phyloP scores from a whole-genome alignment of 75 land plant genomes.

The Cryptomeria japonica region DNA sequence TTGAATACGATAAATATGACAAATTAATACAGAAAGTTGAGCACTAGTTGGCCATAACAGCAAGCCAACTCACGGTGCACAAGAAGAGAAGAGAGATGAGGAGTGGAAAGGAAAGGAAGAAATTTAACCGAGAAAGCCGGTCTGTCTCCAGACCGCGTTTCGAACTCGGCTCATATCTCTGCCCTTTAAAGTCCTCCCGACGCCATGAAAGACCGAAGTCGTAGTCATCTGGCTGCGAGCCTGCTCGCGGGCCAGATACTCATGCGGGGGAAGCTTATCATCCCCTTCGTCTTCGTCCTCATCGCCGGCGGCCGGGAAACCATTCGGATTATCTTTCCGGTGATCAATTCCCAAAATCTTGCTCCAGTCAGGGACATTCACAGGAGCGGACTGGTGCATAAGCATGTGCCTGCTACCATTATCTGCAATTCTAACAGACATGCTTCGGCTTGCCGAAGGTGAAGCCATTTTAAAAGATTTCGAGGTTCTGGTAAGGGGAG shows the following conservation, averaged over 20 bases:
- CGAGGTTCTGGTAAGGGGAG: slow-evolving; percentile 20
- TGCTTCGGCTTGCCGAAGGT: slow-evolving; percentile 14
- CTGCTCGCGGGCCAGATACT: slow-evolving; percentile 46
- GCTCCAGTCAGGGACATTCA: slow-evolving; percentile 66
- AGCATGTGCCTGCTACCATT: background rate
- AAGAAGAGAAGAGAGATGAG: background rate
- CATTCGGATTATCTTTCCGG: background rate
- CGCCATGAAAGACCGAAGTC: slow-evolving; percentile 75
- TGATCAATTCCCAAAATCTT: slow-evolving; percentile 28
- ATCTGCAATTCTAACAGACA: background rate
- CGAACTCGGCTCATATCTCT: slow-evolving; percentile 74
- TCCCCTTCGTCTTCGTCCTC: slow-evolving; percentile 38
- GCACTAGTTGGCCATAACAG: background rate
- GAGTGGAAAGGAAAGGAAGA: too few relatives aligned
- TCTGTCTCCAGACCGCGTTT: slow-evolving; percentile 59
- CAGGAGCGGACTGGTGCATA: slow-evolving; percentile 63
- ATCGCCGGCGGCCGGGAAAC: slow-evolving; percentile 15
- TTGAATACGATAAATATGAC: background rate
- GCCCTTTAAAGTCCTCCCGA: slow-evolving; percentile 80
- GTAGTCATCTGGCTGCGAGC: slow-evolving; percentile 44
- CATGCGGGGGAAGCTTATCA: slow-evolving; percentile 76
- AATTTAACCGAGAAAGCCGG: slow-evolving; percentile 65
- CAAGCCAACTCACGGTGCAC: background rate
- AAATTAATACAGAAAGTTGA: background rate
- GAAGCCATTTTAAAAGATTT: background rate